Percentiles rank a stretch among this genome's conserved stretches.
phyloP scores from a whole-genome alignment of 352 stramenopile species.

The Phytophthora sojae region DNA sequence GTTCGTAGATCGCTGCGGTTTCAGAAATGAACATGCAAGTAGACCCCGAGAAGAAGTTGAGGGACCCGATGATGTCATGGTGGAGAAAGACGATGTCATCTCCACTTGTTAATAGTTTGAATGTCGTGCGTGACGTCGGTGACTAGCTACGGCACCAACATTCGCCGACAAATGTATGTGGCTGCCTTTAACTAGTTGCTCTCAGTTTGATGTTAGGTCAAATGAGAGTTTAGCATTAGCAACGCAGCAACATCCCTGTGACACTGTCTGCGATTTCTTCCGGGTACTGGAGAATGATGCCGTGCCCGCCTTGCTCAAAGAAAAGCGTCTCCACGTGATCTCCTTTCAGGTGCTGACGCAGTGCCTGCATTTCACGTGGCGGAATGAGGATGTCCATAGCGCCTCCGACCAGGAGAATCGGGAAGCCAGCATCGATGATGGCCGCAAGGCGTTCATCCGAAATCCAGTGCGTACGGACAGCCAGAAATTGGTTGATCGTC shows the following conservation, averaged over 20 bases:
- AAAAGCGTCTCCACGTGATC: conserved; percentile 47
- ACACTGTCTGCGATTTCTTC: conserved; percentile 41
- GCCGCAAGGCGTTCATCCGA: conserved; percentile 47
- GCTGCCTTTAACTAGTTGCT: not conserved
- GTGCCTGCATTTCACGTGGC: conserved; percentile 36
- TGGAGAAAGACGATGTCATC: conserved; percentile 27
- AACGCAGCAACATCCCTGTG: conserved; percentile 21
- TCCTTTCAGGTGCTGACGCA: conserved; percentile 36
- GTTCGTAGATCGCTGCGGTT: conserved; percentile 8
- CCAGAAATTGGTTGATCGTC: conserved; percentile 38
- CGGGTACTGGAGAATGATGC: conserved; percentile 49
- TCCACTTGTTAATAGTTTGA: not conserved
- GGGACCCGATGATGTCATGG: conserved; percentile 43
- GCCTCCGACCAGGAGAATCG: conserved; percentile 50
- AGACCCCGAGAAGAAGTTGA: not conserved
- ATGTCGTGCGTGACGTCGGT: conserved; percentile 13
- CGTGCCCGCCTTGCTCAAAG: conserved; percentile 51
- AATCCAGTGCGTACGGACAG: conserved; percentile 47
- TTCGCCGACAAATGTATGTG: not conserved
- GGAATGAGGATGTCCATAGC: conserved; percentile 52
- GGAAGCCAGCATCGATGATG: conserved; percentile 48
- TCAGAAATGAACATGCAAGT: conserved; percentile 10
- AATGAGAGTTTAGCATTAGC: not conserved
- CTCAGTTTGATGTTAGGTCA: not conserved
- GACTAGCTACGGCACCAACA: conserved; percentile 9